A percentile compares a stretch with the other conserved stretches of the same genome.
Conservation (phyloP, 331 rosid genomes). For the Telfairia occidentalis region DNA sequence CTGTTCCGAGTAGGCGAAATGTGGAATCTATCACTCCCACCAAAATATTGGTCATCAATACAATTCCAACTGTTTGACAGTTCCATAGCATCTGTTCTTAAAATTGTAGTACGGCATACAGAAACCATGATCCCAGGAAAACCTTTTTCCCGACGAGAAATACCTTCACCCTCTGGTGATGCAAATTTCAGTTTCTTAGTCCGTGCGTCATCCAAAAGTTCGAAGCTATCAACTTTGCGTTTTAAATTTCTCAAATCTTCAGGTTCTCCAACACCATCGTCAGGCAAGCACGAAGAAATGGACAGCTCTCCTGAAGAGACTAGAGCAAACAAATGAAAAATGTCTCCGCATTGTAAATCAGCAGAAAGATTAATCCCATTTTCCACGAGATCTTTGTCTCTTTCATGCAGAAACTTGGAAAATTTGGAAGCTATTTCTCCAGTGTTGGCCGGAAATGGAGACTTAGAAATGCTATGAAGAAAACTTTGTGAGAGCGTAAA, state of each 20-base stretch:
- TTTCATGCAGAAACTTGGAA: slow-evolving; percentile 54
- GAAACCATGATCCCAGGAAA: slow-evolving; percentile 69
- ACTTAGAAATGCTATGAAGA: slow-evolving; percentile 59
- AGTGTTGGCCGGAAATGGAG: slow-evolving; percentile 68
- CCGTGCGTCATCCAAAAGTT: slow-evolving; percentile 33
- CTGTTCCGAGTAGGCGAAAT: slow-evolving; percentile 15
- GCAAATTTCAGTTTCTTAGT: slow-evolving; percentile 51
- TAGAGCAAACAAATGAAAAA: slow-evolving; percentile 73
- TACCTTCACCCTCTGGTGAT: slow-evolving; percentile 67
- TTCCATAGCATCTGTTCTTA: slow-evolving; percentile 45
- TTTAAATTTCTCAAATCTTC: slow-evolving; percentile 67
- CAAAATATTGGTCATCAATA: slow-evolving; percentile 21
- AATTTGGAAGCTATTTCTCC: slow-evolving; percentile 62
- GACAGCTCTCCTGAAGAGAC: slow-evolving; percentile 65
- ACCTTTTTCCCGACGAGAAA: slow-evolving; percentile 95
- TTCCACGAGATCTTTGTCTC: slow-evolving; percentile 45
- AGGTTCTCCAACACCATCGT: slow-evolving; percentile 80
- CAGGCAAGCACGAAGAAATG: slow-evolving; percentile 61
- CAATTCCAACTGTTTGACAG: slow-evolving; percentile 35
- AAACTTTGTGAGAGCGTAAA: slow-evolving; percentile 74
- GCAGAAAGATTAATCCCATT: slow-evolving; percentile 45
- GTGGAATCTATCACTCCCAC: slow-evolving; percentile 18
- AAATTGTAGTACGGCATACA: slow-evolving; percentile 28
- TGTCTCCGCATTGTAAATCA: slow-evolving; percentile 78
- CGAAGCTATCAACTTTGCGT: slow-evolving; percentile 51